Evolutionary conservation across 352 stramenopile species (phyloP).

Genomic region (Globisporangium sylvaticum): DNA sequence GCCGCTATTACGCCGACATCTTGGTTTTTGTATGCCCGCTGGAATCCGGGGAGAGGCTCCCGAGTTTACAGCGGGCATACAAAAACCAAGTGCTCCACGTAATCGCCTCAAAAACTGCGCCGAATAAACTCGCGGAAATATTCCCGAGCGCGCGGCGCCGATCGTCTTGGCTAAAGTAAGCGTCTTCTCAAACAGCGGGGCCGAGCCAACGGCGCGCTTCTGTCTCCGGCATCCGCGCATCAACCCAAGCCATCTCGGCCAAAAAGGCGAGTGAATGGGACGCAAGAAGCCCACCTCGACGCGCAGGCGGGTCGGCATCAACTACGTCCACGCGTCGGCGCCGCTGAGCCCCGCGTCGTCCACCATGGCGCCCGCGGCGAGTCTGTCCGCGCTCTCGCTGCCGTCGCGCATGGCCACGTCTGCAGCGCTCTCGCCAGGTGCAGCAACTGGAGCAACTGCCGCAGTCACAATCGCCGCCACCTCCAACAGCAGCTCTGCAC

Average conservation of each 20-base stretch:
- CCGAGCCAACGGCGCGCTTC: not conserved
- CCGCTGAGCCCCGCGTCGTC: constrained; percentile 2
- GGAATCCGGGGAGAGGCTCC: too few species aligned
- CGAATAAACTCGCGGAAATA: too few species aligned
- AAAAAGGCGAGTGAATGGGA: constrained; percentile 23
- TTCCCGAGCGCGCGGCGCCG: too few species aligned
- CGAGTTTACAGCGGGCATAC: too few species aligned
- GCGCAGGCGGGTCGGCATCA: constrained; percentile 24
- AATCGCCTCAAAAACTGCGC: too few species aligned
- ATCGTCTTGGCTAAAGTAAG: not conserved
- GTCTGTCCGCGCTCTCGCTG: not conserved
- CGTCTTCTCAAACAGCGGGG: not conserved
- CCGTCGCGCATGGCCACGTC: not conserved
- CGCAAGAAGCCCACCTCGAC: constrained; percentile 31
- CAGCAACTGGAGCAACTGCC: not conserved
- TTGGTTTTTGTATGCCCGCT: too few species aligned
- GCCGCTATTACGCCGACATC: too few species aligned
- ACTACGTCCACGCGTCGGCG: constrained; percentile 8
- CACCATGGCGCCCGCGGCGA: not conserved
- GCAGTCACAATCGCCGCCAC: too few species aligned
- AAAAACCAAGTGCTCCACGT: too few species aligned
- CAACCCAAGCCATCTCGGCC: too few species aligned
- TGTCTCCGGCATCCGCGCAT: not conserved
- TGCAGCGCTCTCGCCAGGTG: not conserved
- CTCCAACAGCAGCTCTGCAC: too few species aligned